Percentiles rank a stretch among this genome's conserved stretches.
Evolutionary conservation across 345 rosid species (phyloP).

Genomic region (Geranium brycei): DNA sequence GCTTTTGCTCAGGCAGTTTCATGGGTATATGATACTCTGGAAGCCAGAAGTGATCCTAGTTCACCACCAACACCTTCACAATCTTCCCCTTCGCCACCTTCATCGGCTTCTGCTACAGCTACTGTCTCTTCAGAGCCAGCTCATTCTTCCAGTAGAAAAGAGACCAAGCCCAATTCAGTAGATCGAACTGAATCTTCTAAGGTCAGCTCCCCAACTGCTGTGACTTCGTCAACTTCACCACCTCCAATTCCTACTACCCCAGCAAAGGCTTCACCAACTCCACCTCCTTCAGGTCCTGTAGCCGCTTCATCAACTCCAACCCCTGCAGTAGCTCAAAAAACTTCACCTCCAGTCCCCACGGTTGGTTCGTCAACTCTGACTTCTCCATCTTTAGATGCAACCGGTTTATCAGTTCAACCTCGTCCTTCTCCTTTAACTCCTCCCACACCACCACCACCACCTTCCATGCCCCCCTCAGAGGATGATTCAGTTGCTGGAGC

Average conservation of each 20-base stretch:
- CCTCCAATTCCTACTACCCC: background rate
- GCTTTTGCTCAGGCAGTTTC: background rate
- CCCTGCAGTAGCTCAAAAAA: background rate
- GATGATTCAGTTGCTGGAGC: constrained; percentile 1
- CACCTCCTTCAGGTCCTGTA: background rate
- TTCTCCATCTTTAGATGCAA: background rate
- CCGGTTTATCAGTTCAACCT: constrained; percentile 1
- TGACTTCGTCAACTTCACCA: background rate
- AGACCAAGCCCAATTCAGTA: constrained; percentile 8
- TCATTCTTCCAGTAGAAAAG: constrained; percentile 7
- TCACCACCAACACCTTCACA: constrained; percentile 22
- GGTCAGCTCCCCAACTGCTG: background rate
- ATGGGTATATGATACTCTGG: constrained; percentile 9
- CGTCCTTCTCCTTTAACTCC: background rate
- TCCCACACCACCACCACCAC: background rate
- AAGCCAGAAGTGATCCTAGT: constrained; percentile 15
- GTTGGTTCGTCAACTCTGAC: background rate
- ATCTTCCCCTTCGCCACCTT: constrained; percentile 15
- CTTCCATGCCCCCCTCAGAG: background rate
- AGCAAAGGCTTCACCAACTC: no score
- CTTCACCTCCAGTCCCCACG: background rate
- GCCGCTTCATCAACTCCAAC: background rate
- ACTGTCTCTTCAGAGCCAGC: constrained; percentile 11
- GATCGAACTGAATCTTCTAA: constrained; percentile 7
- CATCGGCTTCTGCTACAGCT: constrained; percentile 18